Evolutionary conservation across 2,329 filamentous ascomycete genomes (phyloP), one percentile per base, ranked within the genome.

Genomic region (Botrytis cinerea): DNA sequence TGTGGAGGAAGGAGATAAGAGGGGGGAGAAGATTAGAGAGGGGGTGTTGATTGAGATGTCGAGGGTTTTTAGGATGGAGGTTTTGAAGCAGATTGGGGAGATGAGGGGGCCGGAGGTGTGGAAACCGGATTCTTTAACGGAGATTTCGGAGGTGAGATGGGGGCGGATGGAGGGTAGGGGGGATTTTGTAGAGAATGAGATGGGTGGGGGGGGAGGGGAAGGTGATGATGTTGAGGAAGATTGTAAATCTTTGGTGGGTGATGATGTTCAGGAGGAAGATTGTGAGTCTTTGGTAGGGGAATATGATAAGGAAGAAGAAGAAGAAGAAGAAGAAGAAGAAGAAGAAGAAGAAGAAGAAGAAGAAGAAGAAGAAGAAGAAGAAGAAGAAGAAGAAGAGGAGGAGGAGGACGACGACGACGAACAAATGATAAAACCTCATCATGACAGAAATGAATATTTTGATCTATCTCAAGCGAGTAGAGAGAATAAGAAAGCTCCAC

Each of bases 101-200:
- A 28, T 54, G n/a, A 71, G 63, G 35, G 74, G 48, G 62, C 74
- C 70, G 35, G 43, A 6, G 60, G 22, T 16, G 2, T 16, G 40
- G 40, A 63, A 66, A 5, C 68, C 73, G 57, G 75, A 76, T 69
- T 75, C 74, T 16, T 45, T 63, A 62, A 74, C 74, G 22, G 72
- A 73, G 32, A 73, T 74, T 40, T 74, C 70, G 28, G 38, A 18
- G n/a, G 51, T 35, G 40, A 48, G 54, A 22, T 14, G 5, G n/a
- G 16, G 14, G 7, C 25, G 25, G 60, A 7, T 2, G 60, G 7
- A 16, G 38, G 38, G 22, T 28, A 8, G 40, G 6, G 16, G 61
- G 7, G 12, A 8, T 28, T 16, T n/a, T 18, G 25, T 40, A 32
- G n/a, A 4, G 7, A 9, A 45, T 28, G 7, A 12, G 61, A 45